Conservation (phyloP, 805 yeast species). For the Grigorovia humatica region DNA sequence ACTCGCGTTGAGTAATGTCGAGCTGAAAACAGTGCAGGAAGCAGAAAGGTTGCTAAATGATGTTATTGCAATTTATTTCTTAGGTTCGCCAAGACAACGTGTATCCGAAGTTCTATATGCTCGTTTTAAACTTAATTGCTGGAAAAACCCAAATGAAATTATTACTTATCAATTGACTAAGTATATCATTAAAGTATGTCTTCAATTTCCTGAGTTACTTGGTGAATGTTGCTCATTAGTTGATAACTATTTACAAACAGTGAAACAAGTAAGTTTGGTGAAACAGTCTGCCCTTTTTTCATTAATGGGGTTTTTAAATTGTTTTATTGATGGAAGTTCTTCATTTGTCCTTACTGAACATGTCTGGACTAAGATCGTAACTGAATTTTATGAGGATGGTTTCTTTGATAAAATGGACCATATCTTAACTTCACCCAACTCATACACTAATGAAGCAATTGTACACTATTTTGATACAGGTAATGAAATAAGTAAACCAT, state of each 20-base stretch:
- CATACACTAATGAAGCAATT: conserved; percentile 20
- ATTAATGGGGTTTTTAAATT: conserved; percentile 31
- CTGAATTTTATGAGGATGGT: conserved; percentile 7
- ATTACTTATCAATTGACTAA: conserved; percentile 28
- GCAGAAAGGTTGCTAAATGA: conserved; percentile 32
- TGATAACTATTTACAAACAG: conserved; percentile 16
- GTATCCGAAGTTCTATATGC: conserved; percentile 32
- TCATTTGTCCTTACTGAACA: conserved; percentile 8
- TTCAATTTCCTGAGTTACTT: conserved; percentile 21
- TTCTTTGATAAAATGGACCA: conserved; percentile 15
- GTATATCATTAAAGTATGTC: conserved; percentile 21
- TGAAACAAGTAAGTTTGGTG: conserved; percentile 8
- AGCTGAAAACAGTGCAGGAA: conserved; percentile 27
- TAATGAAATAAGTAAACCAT: conserved; percentile 20
- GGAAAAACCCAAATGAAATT: conserved; percentile 32
- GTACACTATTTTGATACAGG: conserved; percentile 23
- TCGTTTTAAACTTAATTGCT: conserved; percentile 26
- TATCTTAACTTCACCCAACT: conserved; percentile 8
- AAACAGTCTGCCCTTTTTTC: conserved; percentile 23
- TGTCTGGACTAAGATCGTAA: conserved; percentile 13
- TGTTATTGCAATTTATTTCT: conserved; percentile 37
- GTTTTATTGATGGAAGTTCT: conserved; percentile 15
- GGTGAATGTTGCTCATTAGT: conserved; percentile 15
- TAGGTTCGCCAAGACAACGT: conserved; percentile 41
- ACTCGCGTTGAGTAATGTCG: conserved; percentile 38